Evolutionary conservation across 306 rosid genomes (phyloP).

Genomic region (Prunus kanzakura): DNA sequence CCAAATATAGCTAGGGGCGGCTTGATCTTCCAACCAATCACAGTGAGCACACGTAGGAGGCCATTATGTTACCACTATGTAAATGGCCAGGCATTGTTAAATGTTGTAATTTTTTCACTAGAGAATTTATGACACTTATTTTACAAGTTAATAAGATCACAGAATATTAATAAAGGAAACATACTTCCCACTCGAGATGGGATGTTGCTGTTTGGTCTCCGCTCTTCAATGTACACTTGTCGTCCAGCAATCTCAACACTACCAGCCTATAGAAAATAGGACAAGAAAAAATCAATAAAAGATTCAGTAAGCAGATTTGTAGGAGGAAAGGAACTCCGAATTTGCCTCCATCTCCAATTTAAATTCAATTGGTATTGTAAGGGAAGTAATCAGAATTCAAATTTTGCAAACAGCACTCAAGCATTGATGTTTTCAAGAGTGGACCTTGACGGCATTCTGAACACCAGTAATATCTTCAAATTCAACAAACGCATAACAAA

Average conservation of each 20-base stretch:
- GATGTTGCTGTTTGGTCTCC: conserved; percentile 87
- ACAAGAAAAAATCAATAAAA: background rate
- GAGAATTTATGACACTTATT: background rate
- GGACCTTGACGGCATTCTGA: conserved; percentile 88
- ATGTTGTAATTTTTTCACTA: background rate
- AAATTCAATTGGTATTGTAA: background rate
- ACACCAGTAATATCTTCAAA: conserved; percentile 84
- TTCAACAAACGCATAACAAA: conserved; percentile 95
- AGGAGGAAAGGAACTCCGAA: background rate
- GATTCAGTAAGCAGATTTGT: background rate
- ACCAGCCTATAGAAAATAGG: conserved; percentile 47
- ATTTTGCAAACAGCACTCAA: background rate
- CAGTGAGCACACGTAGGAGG: background rate
- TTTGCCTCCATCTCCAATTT: background rate
- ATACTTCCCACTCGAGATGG: conserved; percentile 81
- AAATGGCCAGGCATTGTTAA: background rate
- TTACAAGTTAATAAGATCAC: background rate
- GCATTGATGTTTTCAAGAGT: background rate
- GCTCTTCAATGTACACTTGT: conserved; percentile 86
- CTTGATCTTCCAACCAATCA: background rate
- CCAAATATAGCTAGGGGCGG: background rate
- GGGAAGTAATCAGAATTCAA: background rate
- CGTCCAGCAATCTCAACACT: conserved; percentile 77
- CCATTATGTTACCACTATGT: background rate
- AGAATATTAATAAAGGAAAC: conserved; percentile 11